Base-by-base conservation (phyloP, 2,329 filamentous ascomycete species). In the Corinectria fuckeliana region DNA sequence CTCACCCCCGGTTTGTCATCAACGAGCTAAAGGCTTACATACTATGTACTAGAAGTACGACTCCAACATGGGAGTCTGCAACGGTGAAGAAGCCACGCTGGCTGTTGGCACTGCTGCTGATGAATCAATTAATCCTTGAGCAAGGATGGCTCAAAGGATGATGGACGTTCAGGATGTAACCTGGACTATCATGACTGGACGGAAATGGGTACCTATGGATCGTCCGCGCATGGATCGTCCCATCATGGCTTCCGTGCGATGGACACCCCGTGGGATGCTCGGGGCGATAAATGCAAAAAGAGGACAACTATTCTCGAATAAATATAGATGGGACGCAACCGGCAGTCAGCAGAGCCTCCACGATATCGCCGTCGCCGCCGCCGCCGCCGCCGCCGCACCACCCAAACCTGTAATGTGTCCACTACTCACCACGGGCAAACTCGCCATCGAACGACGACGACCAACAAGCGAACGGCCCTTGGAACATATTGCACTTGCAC, bases 51-150 rank as follows among this genome's bases (percentile, higher is more conserved):
- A 30, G 11, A 50, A n/a, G 32, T 11, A 21, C 8, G 20, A 23
- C 20, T 14, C n/a, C 16, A 39, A 16, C 6, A 20, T 18, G 39
- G 23, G n/a, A n/a, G 21, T 42, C 20, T 42, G 20, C 39, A 42
- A 25, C 42, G 7, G 7, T 9, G 32, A 70, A 71, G 65, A 71
- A 66, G 68, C 61, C 68, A 71, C 68, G 69, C 67, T 71, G 67
- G 59, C 68, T 61, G 26, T 28, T 36, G n/a, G 6, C 11, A 8
- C 32, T 9, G 16, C 57, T 62, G 59, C 50, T 62, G 49, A 45
- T 50, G 45, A 32, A 54, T 47, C 36, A 38, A 42, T 20, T 28
- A 34, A 26, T n/a, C 23, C 25, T 3, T 8, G 23, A 28, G n/a
- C 41, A n/a, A 23, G 41, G 23, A 16, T 45, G 20, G n/a, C 38